Percentiles rank a stretch among this genome's conserved stretches.
Conservation (phyloP, 1,284 basidiomycete species). For the Cutaneotrichosporon sp. region DNA sequence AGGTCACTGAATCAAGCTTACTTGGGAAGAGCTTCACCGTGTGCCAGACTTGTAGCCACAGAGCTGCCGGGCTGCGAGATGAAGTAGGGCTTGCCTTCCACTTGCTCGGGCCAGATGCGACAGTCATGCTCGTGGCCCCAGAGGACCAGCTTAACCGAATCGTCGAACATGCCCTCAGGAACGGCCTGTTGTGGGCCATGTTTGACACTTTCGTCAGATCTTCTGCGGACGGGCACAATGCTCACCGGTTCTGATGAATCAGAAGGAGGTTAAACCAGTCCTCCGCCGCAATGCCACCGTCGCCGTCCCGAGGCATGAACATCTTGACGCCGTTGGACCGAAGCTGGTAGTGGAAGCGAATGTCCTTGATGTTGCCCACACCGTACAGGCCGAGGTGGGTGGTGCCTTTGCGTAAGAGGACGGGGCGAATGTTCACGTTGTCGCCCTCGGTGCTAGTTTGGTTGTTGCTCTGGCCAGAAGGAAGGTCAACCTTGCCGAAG, state of each 20-base stretch:
- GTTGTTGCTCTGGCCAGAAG: conserved; percentile 59
- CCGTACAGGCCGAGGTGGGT: conserved; percentile 90
- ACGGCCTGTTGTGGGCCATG: conserved; percentile 91
- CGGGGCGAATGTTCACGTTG: conserved; percentile 85
- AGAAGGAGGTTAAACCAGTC: conserved; percentile 93
- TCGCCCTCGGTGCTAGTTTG: conserved; percentile 29
- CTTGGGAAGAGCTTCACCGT: conserved; percentile 88
- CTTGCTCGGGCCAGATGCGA: conserved; percentile 82
- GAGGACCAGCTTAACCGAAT: conserved; percentile 87
- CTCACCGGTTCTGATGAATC: conserved; percentile 93
- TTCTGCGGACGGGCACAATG: background rate
- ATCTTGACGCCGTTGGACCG: conserved; percentile 90
- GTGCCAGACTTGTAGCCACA: conserved; percentile 88
- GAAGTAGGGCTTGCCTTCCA: conserved; percentile 86
- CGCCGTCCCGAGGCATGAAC: conserved; percentile 91
- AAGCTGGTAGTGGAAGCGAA: conserved; percentile 93
- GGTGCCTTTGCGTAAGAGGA: conserved; percentile 84
- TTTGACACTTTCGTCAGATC: conserved; percentile 65
- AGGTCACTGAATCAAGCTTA: conserved; percentile 48
- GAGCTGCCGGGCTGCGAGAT: conserved; percentile 95
- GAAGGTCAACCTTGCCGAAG: conserved; percentile 78
- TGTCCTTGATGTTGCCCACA: conserved; percentile 94
- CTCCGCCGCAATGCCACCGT: conserved; percentile 59
- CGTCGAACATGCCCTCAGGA: conserved; percentile 96
- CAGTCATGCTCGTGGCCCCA: conserved; percentile 99